Conservation (phyloP, 345 rosid species). For the Psidium guajava region DNA sequence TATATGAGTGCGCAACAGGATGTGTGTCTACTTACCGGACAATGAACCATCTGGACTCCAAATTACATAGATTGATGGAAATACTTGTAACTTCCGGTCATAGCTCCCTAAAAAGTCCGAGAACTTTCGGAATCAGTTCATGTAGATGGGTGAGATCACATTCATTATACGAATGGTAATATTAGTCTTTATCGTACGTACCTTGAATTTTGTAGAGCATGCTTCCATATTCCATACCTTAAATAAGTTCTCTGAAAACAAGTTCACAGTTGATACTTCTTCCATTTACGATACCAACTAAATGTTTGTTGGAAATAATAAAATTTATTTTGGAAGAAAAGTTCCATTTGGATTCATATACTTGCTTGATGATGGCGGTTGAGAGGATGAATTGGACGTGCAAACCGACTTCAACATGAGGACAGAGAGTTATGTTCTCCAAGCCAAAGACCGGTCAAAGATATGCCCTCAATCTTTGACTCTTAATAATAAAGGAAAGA, state of each 20-base stretch:
- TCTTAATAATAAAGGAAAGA: too few species aligned
- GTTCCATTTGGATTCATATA: too few species aligned
- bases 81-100: slow-evolving; percentile 23
- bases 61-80: slow-evolving; percentile 22
- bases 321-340: too few species aligned
- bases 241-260: slow-evolving; percentile 34
- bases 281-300: slow-evolving; percentile 59
- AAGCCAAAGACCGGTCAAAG: too few species aligned
- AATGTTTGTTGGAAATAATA: too few species aligned
- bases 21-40: slow-evolving; percentile 22
- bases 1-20: background rate
- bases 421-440: too few species aligned
- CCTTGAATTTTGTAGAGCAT: slow-evolving; percentile 40
- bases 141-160: background rate
- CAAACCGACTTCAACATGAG: too few species aligned
- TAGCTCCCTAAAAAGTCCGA: slow-evolving; percentile 16
- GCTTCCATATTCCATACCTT: slow-evolving; percentile 52
- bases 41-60: slow-evolving; percentile 47
- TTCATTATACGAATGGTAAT: background rate
- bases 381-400: too few species aligned
- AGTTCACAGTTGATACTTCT: slow-evolving; percentile 35
- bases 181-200: background rate
- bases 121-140: slow-evolving; percentile 5
- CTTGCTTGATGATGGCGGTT: too few species aligned
- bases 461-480: too few species aligned